phyloP scores from a whole-genome alignment of 805 yeast genomes.

The Ogataea allantospora region DNA sequence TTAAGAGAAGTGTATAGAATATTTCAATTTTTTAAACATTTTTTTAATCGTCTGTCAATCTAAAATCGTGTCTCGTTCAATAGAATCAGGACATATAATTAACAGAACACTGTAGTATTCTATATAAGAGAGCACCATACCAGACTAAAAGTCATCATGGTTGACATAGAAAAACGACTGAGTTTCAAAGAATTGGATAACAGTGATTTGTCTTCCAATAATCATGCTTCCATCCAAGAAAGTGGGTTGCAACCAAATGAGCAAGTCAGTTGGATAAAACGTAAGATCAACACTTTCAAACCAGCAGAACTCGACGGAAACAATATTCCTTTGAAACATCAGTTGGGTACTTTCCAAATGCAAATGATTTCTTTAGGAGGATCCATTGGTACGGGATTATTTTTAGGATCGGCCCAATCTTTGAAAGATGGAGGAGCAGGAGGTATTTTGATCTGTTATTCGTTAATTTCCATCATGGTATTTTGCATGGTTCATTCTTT shows the following conservation, averaged over 20 bases:
- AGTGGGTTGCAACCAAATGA: background rate
- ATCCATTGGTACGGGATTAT: constrained; percentile 66
- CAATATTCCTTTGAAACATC: constrained; percentile 19
- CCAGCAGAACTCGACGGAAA: constrained; percentile 28
- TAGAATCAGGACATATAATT: constrained; percentile 4
- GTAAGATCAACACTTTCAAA: constrained; percentile 26
- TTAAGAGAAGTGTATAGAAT: background rate
- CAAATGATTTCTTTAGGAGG: constrained; percentile 71
- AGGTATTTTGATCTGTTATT: constrained; percentile 55
- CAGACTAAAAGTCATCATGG: background rate
- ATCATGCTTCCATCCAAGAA: background rate
- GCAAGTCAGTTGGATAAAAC: constrained; percentile 14
- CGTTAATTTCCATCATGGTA: constrained; percentile 53
- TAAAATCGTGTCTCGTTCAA: constrained; percentile 3
- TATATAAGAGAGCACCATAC: background rate
- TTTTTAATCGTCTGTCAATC: constrained; percentile 7
- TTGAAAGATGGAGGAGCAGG: constrained; percentile 64
- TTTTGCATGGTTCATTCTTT: constrained; percentile 59
- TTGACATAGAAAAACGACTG: constrained; percentile 2
- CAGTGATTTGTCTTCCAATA: background rate
- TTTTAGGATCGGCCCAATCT: constrained; percentile 64
- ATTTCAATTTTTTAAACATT: background rate
- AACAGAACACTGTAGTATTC: constrained; percentile 3
- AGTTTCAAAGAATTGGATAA: background rate
- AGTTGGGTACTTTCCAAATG: constrained; percentile 41